phyloP scores from a whole-genome alignment of 306 rosid genomes.

The Gynostemma pentaphyllum region DNA sequence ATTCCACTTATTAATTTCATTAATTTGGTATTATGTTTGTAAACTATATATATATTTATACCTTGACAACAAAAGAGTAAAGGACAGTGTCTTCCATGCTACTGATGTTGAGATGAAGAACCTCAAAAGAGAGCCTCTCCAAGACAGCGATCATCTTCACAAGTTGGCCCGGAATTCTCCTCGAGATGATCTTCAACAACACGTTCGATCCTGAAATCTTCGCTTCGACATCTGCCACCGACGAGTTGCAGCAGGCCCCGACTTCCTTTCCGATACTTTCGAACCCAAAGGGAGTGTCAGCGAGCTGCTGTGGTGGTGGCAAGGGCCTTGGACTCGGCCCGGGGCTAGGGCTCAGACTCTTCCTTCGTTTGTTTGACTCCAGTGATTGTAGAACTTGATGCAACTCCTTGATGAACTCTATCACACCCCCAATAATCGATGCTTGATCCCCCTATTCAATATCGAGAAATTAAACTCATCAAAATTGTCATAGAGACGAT shows the following conservation, averaged over 20 bases:
- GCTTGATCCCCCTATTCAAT: conserved; percentile 77
- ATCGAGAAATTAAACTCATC: no score
- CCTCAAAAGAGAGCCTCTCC: conserved; percentile 72
- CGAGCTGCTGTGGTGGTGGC: background rate
- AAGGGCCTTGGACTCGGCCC: conserved; percentile 35
- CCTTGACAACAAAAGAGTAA: conserved; percentile 81
- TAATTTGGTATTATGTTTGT: no score
- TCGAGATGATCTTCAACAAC: conserved; percentile 51
- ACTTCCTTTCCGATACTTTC: conserved; percentile 36
- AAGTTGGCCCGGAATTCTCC: conserved; percentile 52
- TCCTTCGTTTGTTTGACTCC: conserved; percentile 82
- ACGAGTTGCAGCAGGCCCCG: conserved; percentile 79
- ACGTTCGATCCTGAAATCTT: conserved; percentile 81
- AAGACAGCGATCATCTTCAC: conserved; percentile 47
- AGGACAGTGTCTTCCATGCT: conserved; percentile 88
- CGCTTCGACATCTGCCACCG: conserved; percentile 80
- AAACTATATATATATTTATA: no score
- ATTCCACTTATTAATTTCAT: no score
- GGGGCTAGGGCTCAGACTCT: conserved; percentile 89
- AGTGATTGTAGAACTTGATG: conserved; percentile 72
- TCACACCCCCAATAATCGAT: conserved; percentile 88
- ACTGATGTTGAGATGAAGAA: conserved; percentile 80
- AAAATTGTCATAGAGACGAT: background rate
- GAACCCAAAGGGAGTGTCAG: conserved; percentile 16
- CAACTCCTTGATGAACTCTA: conserved; percentile 88